phyloP scores from a whole-genome alignment of 2,329 filamentous ascomycete species.

The Aspergillus nomiae region DNA sequence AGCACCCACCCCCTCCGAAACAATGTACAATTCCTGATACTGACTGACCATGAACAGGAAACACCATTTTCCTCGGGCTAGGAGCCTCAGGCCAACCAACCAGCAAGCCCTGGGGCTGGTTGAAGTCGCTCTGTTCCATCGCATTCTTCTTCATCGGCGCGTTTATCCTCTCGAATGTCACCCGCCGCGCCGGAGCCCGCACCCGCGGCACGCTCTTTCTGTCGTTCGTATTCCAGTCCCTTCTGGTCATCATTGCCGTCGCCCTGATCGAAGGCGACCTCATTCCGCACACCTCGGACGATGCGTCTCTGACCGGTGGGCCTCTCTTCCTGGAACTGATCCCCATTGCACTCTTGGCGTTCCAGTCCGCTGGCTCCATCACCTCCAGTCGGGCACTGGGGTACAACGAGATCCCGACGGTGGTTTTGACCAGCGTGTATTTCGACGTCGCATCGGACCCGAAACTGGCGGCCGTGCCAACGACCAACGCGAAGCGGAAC shows the following conservation, averaged over 20 bases:
- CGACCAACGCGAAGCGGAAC: conserved; percentile 42
- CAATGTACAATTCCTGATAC: neutral
- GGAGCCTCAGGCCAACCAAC: conserved; percentile 44
- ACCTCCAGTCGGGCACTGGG: conserved; percentile 44
- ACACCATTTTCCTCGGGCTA: conserved; percentile 51
- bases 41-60: conserved; percentile 34
- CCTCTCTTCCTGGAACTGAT: conserved; percentile 43
- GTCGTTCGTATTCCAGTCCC: conserved; percentile 45
- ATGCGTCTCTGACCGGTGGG: conserved; percentile 26
- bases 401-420: conserved; percentile 49
- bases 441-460: conserved; percentile 49
- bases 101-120: conserved; percentile 45
- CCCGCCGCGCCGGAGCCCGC: conserved; percentile 38
- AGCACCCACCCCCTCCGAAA: neutral
- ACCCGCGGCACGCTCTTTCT: conserved; percentile 39
- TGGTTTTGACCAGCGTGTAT: conserved; percentile 50
- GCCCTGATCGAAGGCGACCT: conserved; percentile 40
- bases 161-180: conserved; percentile 41
- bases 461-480: conserved; percentile 34
- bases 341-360: conserved; percentile 46
- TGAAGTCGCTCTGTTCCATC: conserved; percentile 48
- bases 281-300: conserved; percentile 35
- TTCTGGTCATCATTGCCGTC: conserved; percentile 44
- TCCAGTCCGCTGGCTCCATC: conserved; percentile 49
- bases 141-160: conserved; percentile 44